Conservation (phyloP, 805 yeast genomes). For the Nakazawaea populi region DNA sequence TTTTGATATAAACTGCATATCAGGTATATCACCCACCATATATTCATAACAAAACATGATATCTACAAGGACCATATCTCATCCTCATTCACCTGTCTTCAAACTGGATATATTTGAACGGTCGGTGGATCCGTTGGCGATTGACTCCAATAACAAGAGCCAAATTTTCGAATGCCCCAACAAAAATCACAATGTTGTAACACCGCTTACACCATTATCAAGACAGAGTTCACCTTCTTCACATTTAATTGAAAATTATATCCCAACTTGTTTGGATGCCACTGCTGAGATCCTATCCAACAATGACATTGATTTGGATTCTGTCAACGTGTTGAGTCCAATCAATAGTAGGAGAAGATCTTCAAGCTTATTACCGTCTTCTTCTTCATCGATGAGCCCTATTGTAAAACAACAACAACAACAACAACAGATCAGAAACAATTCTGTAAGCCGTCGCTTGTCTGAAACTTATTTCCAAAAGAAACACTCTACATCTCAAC, state of each 20-base stretch:
- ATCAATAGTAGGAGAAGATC: neutral
- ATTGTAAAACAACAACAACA: neutral
- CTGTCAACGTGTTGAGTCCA: constrained; percentile 55
- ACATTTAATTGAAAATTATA: constrained; percentile 48
- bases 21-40: neutral
- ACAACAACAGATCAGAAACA: constrained; percentile 1
- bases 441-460: constrained; percentile 1
- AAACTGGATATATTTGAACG: constrained; percentile 3
- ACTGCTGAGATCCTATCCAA: constrained; percentile 60
- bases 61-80: neutral
- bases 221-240: neutral
- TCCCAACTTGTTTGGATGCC: constrained; percentile 81
- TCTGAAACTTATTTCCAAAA: constrained; percentile 2
- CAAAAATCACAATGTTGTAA: neutral
- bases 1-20: too few relatives aligned
- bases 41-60: neutral
- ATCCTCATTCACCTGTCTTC: neutral
- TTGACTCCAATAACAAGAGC: neutral
- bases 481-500: neutral
- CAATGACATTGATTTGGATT: constrained; percentile 51
- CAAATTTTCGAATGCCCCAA: neutral
- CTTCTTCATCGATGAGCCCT: neutral
- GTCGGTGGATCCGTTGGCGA: constrained; percentile 1
- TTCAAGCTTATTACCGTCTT: neutral
- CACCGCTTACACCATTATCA: neutral